Evolutionary conservation across 169 alveolate genomes (phyloP).

Genomic region (Plasmodium yoelii): DNA sequence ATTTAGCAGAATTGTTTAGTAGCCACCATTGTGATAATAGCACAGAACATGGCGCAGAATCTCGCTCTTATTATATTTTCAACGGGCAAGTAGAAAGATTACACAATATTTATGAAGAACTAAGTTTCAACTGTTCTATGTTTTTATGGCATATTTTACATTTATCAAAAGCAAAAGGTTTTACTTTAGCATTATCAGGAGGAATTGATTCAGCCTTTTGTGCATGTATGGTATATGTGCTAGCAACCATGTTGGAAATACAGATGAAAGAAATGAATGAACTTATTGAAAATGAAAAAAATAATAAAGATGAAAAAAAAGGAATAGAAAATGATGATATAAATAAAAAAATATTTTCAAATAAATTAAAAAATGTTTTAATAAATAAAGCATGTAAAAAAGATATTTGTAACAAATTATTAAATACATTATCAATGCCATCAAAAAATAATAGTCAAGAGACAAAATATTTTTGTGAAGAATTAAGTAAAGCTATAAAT

Average conservation of each 20-base stretch:
- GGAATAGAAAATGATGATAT: neutral
- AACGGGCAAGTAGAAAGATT: neutral
- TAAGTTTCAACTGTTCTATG: slow-evolving; percentile 56
- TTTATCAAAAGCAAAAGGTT: slow-evolving; percentile 68
- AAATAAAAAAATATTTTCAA: slow-evolving; percentile 2
- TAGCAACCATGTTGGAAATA: slow-evolving; percentile 59
- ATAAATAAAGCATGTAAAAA: slow-evolving; percentile 46
- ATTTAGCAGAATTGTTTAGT: neutral
- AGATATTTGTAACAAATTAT: slow-evolving; percentile 42
- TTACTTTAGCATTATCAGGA: slow-evolving; percentile 70
- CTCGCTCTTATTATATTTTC: slow-evolving; percentile 17
- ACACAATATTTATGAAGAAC: slow-evolving; percentile 70
- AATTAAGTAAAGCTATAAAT: slow-evolving; percentile 40
- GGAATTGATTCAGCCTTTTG: slow-evolving; percentile 68
- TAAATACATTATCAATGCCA: slow-evolving; percentile 61
- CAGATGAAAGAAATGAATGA: neutral
- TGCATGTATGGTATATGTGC: slow-evolving; percentile 67
- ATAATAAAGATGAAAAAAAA: neutral
- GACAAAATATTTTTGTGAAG: slow-evolving; percentile 29
- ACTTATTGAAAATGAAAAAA: neutral
- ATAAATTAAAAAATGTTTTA: slow-evolving; percentile 17
- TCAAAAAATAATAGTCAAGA: slow-evolving; percentile 66
- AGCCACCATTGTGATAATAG: slow-evolving; percentile 11
- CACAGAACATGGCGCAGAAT: no score
- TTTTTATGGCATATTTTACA: slow-evolving; percentile 70